phyloP scores from a whole-genome alignment of 2,329 filamentous ascomycete species.

The Acrocalymma vagum region DNA sequence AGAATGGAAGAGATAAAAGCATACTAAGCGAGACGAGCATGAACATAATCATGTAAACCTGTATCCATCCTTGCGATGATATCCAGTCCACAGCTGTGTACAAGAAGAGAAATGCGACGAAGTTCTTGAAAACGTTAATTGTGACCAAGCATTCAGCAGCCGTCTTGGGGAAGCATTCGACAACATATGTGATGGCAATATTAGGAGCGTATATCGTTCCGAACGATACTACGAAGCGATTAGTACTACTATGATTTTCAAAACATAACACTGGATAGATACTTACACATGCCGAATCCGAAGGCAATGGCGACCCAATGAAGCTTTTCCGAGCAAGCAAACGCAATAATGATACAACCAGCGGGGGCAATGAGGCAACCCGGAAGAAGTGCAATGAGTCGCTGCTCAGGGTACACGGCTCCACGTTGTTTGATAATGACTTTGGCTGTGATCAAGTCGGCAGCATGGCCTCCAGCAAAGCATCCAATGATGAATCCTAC shows the following conservation, averaged over 20 bases:
- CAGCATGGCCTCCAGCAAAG: slow-evolving; percentile 12
- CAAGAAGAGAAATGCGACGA: slow-evolving; percentile 12
- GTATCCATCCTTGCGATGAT: slow-evolving; percentile 5
- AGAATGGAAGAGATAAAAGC: slow-evolving; percentile 5
- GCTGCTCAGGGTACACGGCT: slow-evolving; percentile 12
- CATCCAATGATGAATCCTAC: slow-evolving; percentile 14
- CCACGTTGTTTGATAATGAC: slow-evolving; percentile 10
- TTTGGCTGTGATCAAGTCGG: slow-evolving; percentile 14
- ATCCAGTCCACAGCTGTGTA: slow-evolving; percentile 11
- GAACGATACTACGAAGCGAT: slow-evolving; percentile 9
- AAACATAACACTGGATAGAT: neutral
- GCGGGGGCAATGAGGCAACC: slow-evolving; percentile 7
- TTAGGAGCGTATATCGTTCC: slow-evolving; percentile 14
- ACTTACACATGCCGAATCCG: slow-evolving; percentile 14
- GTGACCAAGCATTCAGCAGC: slow-evolving; percentile 9
- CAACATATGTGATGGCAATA: slow-evolving; percentile 14
- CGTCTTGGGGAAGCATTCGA: slow-evolving; percentile 4
- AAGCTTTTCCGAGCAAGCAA: slow-evolving; percentile 13
- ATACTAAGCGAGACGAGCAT: slow-evolving; percentile 11
- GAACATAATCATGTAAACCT: slow-evolving; percentile 15
- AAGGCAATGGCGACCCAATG: slow-evolving; percentile 15
- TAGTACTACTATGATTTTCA: neutral
- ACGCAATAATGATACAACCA: slow-evolving; percentile 9
- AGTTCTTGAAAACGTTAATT: slow-evolving; percentile 14
- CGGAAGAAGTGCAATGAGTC: slow-evolving; percentile 10